Evolutionary conservation across 2,329 filamentous ascomycete genomes (phyloP).

Genomic region (Didymella pinodella): DNA sequence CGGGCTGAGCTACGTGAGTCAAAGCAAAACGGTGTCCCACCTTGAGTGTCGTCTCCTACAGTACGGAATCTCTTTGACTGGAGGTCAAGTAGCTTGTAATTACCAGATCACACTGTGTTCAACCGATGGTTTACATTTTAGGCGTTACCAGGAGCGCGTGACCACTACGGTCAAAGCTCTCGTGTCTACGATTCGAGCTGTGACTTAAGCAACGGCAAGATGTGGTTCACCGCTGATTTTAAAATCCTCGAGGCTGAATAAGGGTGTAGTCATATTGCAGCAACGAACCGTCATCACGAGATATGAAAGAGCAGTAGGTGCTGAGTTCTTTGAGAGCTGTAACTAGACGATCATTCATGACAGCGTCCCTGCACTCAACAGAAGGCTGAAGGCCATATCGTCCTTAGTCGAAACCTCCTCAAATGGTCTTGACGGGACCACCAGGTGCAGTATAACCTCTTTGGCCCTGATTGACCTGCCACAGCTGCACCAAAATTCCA

Average conservation of each 20-base stretch:
- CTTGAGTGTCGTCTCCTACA: not conserved
- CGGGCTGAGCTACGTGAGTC: not conserved
- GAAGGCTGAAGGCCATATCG: no score
- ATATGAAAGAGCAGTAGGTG: no score
- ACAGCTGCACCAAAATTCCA: not conserved
- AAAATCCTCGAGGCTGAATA: no score
- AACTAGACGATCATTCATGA: no score
- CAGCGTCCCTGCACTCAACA: no score
- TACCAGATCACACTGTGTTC: not conserved
- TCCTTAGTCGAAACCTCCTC: not conserved
- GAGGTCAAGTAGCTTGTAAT: not conserved
- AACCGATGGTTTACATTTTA: not conserved
- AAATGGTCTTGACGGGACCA: not conserved
- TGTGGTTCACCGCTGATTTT: no score
- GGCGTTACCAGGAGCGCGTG: not conserved
- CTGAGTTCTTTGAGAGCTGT: no score
- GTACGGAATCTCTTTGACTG: not conserved
- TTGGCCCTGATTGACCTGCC: not conserved
- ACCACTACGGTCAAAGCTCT: not conserved
- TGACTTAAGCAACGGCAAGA: no score
- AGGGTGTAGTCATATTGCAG: no score
- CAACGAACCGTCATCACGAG: no score
- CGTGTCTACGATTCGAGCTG: not conserved
- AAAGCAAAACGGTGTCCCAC: not conserved
- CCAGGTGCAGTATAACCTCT: not conserved